Base-by-base conservation (phyloP, 495 filamentous ascomycete species). In the Platismatia glauca region DNA sequence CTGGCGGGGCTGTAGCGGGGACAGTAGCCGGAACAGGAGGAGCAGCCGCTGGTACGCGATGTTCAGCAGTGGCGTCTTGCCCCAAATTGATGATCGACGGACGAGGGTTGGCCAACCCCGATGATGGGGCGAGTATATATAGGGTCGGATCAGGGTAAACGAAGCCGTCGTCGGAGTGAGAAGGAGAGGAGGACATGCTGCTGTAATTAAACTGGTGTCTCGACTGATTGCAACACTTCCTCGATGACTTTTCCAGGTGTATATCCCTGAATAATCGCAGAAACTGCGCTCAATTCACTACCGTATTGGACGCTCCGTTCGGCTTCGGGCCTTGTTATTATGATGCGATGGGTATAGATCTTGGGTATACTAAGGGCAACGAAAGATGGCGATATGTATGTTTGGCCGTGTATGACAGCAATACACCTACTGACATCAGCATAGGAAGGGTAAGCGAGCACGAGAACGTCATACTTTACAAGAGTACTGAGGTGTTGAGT, bases 291-390 rank as follows among this genome's bases (percentile, higher is more conserved):
- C 5, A 86, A 43, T 59, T 95, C 85, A 71, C 92, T 96, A 6
- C 94, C 94, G 81, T 94, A 99, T 71, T 95, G 90, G 75, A 95
- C 79, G 70, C 91, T 97, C 48, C 91, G 75, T 74, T 99, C 94
- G 60, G 82, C 79, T 64, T 86, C 85, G 0, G 89, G 80, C 3
- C 70, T 76, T 1, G 83, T 79, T 12, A 96, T 78, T 4, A 79
- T 70, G n/a, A 98, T 82, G 31, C 89, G 84, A 72, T 98, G 95
- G 33, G 85, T 81, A 68, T 95, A 97, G 16, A 95, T 83, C 76
- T 97, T 99, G 62, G 82, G 84, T n/a, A 85, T 84, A 5, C 94
- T 95, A 56, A 99, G 76, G 24, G 78, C 82, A 15, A 95, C 85
- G 27, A 99, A 79, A 6, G 90, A 87, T 1, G 95, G 94, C 3